phyloP scores from a whole-genome alignment of 1,284 basidiomycete species.

The Pyrrhoderma noxium region DNA sequence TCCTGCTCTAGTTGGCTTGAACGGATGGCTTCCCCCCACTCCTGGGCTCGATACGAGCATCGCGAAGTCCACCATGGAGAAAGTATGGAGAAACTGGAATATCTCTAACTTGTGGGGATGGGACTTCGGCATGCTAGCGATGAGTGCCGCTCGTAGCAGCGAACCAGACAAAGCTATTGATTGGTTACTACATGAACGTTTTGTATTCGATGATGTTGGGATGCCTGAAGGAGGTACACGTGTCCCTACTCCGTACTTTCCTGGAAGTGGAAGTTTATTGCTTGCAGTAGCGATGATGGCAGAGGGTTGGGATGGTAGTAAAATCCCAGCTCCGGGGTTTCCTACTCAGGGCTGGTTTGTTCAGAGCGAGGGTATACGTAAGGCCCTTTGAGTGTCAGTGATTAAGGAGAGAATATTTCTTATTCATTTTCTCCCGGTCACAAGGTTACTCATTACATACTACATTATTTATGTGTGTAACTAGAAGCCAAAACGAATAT shows the following conservation, averaged over 20 bases:
- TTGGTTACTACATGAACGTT: constrained; percentile 48
- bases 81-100: constrained; percentile 50
- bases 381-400: constrained; percentile 13
- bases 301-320: constrained; percentile 45
- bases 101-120: constrained; percentile 51
- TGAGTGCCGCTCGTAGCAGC: constrained; percentile 51
- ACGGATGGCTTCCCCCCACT: constrained; percentile 52
- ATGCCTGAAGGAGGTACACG: constrained; percentile 53
- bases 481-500: too few species aligned
- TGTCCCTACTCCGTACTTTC: constrained; percentile 57
- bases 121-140: constrained; percentile 58
- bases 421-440: too few species aligned
- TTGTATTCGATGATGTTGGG: constrained; percentile 51
- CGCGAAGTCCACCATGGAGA: constrained; percentile 44
- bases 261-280: constrained; percentile 45
- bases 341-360: constrained; percentile 41
- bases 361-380: constrained; percentile 30
- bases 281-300: constrained; percentile 53
- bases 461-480: too few species aligned
- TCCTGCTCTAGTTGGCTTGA: constrained; percentile 47
- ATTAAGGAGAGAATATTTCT: too few species aligned
- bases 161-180: constrained; percentile 43
- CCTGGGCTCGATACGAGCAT: constrained; percentile 38
- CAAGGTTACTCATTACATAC: too few species aligned
- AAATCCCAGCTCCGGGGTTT: constrained; percentile 38